phyloP scores from a whole-genome alignment of 2,329 filamentous ascomycete genomes.

The Hymenoscyphus scutula region DNA sequence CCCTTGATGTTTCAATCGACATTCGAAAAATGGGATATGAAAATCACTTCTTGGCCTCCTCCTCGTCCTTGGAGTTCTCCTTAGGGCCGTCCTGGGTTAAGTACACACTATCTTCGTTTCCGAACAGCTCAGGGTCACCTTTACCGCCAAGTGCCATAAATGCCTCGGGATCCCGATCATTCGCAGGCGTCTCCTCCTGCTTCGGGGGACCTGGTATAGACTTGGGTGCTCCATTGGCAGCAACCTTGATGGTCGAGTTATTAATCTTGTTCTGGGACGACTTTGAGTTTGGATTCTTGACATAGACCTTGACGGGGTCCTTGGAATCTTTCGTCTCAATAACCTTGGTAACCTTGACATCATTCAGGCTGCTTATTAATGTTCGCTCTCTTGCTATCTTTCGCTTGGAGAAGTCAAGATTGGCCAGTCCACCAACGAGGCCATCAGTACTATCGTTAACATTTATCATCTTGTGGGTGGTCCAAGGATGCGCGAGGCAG shows the following conservation, averaged over 20 bases:
- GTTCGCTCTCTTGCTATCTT: conserved; percentile 82
- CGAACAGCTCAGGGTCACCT: conserved; percentile 75
- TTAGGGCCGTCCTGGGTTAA: background rate
- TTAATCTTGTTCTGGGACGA: conserved; percentile 43
- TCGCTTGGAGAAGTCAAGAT: conserved; percentile 79
- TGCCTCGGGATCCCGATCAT: conserved; percentile 65
- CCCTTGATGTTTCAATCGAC: background rate
- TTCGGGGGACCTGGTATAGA: conserved; percentile 35
- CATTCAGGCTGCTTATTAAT: conserved; percentile 76
- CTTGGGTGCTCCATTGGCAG: conserved; percentile 28
- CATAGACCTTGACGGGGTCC: conserved; percentile 67
- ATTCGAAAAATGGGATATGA: background rate
- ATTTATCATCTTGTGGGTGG: conserved; percentile 59
- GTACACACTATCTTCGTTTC: background rate
- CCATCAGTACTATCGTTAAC: conserved; percentile 88
- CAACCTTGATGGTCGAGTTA: conserved; percentile 39
- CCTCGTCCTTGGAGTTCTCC: background rate
- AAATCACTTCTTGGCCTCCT: conserved; percentile 2
- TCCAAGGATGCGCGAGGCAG: conserved; percentile 89
- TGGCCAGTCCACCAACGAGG: conserved; percentile 79
- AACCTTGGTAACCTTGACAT: conserved; percentile 61
- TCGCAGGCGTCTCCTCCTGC: conserved; percentile 65
- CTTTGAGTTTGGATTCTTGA: conserved; percentile 60
- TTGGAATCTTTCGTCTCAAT: conserved; percentile 53
- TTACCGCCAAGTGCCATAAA: conserved; percentile 85